These are phyloP conservation scores for Trametes cubensis DNA, from an alignment of 768 basidiomycete genomes.

Conservation along the genomic window DNA sequence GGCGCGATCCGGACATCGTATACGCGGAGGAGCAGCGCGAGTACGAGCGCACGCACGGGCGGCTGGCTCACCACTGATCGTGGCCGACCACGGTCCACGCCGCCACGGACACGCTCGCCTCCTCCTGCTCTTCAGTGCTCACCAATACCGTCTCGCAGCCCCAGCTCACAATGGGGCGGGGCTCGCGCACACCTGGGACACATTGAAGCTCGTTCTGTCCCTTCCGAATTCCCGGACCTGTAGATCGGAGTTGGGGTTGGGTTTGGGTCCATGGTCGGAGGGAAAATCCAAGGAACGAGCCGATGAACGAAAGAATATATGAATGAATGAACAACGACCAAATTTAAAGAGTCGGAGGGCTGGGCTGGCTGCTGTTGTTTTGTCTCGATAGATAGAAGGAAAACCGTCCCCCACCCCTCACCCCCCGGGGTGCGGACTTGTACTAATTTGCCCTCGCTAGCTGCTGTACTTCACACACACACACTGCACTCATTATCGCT, in stretches of 20 bases:
- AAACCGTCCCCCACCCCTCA: slow-evolving; percentile 13
- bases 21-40: slow-evolving; percentile 42
- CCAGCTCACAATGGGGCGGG: too few relatives aligned
- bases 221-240: too few relatives aligned
- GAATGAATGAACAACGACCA: too few relatives aligned
- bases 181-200: too few relatives aligned
- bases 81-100: not conserved
- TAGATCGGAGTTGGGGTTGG: too few relatives aligned
- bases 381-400: not conserved
- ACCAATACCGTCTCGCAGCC: too few relatives aligned
- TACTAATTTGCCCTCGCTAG: slow-evolving; percentile 9
- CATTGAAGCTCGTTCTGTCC: not conserved
- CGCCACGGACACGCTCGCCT: not conserved
- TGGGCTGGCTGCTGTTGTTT: slow-evolving; percentile 8
- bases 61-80: not conserved
- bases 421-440: slow-evolving; percentile 9
- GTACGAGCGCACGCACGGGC: slow-evolving; percentile 9
- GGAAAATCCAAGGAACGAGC: too few relatives aligned
- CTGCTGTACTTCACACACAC: not conserved
- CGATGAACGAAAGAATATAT: not conserved
- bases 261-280: too few relatives aligned
- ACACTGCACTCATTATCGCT: too few relatives aligned
- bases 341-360: too few relatives aligned
- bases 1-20: slow-evolving; percentile 53
- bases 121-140: too few relatives aligned